These are phyloP conservation scores for Penicillium sp. DNA, from an alignment of 2,329 filamentous ascomycete genomes.

Conservation along the genomic window DNA sequence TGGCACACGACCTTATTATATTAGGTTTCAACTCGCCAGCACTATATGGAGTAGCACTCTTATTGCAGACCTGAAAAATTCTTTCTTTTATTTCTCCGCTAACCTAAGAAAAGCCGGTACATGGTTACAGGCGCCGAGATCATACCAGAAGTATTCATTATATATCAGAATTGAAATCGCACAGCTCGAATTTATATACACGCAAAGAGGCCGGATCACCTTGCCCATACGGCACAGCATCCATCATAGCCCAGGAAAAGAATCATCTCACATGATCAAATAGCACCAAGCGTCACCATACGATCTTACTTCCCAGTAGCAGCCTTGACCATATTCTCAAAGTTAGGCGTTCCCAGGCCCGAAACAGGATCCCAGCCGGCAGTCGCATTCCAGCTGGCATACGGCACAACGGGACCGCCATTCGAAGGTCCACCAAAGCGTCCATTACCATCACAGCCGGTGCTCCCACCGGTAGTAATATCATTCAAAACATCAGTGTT, in stretches of 20 bases:
- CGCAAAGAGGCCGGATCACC: neutral
- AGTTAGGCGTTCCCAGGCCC: slow-evolving; percentile 44
- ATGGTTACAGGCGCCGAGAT: neutral
- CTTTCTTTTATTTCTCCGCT: no score
- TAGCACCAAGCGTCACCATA: neutral
- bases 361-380: slow-evolving; percentile 56
- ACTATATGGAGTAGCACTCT: no score
- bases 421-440: slow-evolving; percentile 46
- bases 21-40: no score
- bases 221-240: neutral
- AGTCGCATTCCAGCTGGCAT: slow-evolving; percentile 55
- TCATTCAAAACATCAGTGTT: slow-evolving; percentile 48
- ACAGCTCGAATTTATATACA: neutral
- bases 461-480: slow-evolving; percentile 50
- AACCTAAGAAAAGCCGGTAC: no score
- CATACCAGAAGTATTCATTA: neutral
- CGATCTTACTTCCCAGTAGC: slow-evolving; percentile 6
- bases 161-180: neutral
- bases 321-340: slow-evolving; percentile 25
- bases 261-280: neutral
- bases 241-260: neutral
- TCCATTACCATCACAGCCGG: slow-evolving; percentile 48
- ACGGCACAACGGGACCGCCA: slow-evolving; percentile 44
- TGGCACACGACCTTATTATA: no score
- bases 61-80: no score